These are phyloP conservation scores for Sporopachydermia cereana DNA, from an alignment of 1,139 yeast genomes.

Conservation along the genomic window DNA sequence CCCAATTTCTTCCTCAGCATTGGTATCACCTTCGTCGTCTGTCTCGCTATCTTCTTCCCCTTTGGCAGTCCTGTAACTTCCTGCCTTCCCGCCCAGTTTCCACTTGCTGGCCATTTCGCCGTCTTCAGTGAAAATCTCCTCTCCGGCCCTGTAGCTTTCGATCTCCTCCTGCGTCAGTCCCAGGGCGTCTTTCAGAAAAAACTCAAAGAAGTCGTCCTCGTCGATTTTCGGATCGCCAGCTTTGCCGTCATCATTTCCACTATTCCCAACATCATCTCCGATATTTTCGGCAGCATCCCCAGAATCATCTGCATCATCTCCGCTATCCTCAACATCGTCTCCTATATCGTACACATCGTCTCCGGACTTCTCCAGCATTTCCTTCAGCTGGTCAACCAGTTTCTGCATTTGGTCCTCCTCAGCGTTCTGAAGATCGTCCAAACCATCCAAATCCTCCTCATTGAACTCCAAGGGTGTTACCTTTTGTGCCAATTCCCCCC, in stretches of 20 bases:
- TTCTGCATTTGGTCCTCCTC: constrained; percentile 14
- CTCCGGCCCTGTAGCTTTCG: constrained; percentile 20
- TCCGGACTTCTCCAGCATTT: constrained; percentile 6
- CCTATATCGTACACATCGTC: constrained; percentile 12
- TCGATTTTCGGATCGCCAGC: constrained; percentile 31
- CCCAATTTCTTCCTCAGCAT: not conserved
- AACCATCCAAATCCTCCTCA: constrained; percentile 7
- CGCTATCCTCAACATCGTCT: constrained; percentile 10
- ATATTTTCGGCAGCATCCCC: constrained; percentile 13
- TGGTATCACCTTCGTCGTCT: not conserved
- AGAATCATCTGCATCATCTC: constrained; percentile 14
- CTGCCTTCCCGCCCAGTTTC: not conserved
- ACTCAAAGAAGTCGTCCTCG: constrained; percentile 56
- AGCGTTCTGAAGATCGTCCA: constrained; percentile 15
- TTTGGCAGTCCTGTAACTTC: not conserved
- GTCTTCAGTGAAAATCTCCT: not conserved
- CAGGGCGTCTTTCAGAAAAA: constrained; percentile 40
- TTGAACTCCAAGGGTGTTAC: constrained; percentile 1
- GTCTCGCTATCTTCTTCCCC: not conserved
- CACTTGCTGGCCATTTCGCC: not conserved
- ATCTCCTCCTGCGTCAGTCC: constrained; percentile 31
- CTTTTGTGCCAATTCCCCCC: not conserved
- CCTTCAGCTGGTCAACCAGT: constrained; percentile 11
- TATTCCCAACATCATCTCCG: constrained; percentile 10
- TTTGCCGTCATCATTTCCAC: constrained; percentile 18